Evolutionary conservation across 2,329 filamentous ascomycete genomes (phyloP), one percentile per base, ranked within the genome.

Genomic region (Pseudopithomyces chartarum): DNA sequence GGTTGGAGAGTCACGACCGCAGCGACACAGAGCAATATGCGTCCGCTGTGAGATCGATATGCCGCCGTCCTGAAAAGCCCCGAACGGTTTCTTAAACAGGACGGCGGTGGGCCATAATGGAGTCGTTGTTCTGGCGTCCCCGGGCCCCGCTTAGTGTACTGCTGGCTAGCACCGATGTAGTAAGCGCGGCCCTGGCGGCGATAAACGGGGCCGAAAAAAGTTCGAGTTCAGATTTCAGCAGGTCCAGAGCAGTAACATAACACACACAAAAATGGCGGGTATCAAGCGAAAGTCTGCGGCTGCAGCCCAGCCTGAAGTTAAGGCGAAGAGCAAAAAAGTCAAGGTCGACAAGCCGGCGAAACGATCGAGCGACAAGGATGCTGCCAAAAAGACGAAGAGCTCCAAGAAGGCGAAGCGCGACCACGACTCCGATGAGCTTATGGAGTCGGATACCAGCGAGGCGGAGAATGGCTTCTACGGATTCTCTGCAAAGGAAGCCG

Each of bases 271-370:
- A n/a, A 75, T 75, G 73, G 68, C 69, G n/a, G 73, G 71, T 54
- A 70, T 73, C n/a, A 75, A 75, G 59, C 66, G 67, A 48, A 72
- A 75, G 59, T 68, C 70, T 11, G 54, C 57, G 1, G 62, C 60
- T 19, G 20, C 61, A 29, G 56, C 60, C 33, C 62, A 59, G 15
- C 36, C 61, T 13, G 68, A 70, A 7, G 45, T 40, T 34, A 69
- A 68, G 54, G 42, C 36, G 23, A 70, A 68, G 42, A 67, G 58
- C 56, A 82, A 81, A 62, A 79, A 78, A 53, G 65, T 64, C 52
- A 75, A 74, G 59, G 64, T 71, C 34, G 70, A 73, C 33, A 75
- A 76, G 59, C 49, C 67, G 8, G 52, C 64, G 22, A 75, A 73
- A 58, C 59, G 58, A 45, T 59, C 63, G 19, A 61, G 65, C 40